These are phyloP conservation scores for Rhamnella rubrinervis DNA, from an alignment of 331 rosid species.

Conservation along the genomic window DNA sequence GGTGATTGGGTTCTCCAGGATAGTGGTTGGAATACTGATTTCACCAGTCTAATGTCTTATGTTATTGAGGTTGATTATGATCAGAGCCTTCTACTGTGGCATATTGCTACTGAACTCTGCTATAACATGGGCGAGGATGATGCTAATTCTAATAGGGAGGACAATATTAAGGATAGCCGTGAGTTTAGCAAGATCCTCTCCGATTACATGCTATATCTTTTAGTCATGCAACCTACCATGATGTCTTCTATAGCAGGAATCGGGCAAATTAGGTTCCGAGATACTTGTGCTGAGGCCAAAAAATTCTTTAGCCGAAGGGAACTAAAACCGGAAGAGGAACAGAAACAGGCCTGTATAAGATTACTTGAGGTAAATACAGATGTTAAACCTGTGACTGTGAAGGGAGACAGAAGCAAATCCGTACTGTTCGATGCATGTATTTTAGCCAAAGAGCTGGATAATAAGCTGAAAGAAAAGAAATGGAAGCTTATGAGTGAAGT, in stretches of 20 bases:
- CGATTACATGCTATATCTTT: slow-evolving; percentile 53
- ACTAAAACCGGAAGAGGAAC: neutral
- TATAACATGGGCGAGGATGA: neutral
- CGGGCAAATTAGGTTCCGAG: slow-evolving; percentile 48
- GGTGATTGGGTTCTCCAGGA: slow-evolving; percentile 41
- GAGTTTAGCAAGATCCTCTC: slow-evolving; percentile 33
- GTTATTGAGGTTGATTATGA: slow-evolving; percentile 28
- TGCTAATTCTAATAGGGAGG: neutral
- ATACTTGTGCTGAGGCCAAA: slow-evolving; percentile 44
- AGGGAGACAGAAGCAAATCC: slow-evolving; percentile 57
- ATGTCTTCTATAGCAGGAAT: slow-evolving; percentile 53
- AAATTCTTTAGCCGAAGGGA: slow-evolving; percentile 39
- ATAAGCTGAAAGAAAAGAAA: neutral
- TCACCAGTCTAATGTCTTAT: slow-evolving; percentile 8
- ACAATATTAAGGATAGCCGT: neutral
- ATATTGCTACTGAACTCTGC: slow-evolving; percentile 59
- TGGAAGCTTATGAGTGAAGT: slow-evolving; percentile 35
- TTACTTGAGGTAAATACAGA: slow-evolving; percentile 21
- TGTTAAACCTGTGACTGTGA: slow-evolving; percentile 32
- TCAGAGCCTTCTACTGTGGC: slow-evolving; percentile 48
- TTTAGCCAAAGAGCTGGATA: slow-evolving; percentile 22
- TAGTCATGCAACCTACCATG: slow-evolving; percentile 50
- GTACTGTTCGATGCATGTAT: slow-evolving; percentile 50
- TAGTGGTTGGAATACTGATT: neutral
- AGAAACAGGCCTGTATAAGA: neutral